Base-by-base conservation (phyloP, 371 early-diverging fungal species). In the Mucor saturninus region DNA sequence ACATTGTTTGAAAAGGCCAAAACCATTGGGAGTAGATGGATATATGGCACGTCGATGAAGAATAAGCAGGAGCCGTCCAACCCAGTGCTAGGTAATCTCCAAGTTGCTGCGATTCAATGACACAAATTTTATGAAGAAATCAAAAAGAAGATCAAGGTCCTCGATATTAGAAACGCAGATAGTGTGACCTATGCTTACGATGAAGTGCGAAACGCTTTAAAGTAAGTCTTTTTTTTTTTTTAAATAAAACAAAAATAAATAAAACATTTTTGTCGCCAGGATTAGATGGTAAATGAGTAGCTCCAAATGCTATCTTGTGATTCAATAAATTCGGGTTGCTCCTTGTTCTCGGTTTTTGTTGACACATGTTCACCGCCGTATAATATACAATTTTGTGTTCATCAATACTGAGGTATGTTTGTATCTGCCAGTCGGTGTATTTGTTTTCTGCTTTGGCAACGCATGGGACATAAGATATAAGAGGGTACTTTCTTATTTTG, bases 341-440 rank as follows among this genome's bases (percentile, higher is more conserved):
- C 30, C 4, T n/a, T 0, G 8, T 46, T 5, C 21, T 46, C 42
- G 5, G 54, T 53, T 28, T 50, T 52, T 14, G 21, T 21, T 21
- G 7, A 26, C 2, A 38, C 21, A 43, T 56, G 37, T 42, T 39
- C 40, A 6, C 64, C 64, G 9, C 64, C 68, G 1, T 26, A 61
- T 38, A 37, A 61, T 32, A 54, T 61, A 50, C 21, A 61, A 43
- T 5, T 46, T 38, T 10, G 37, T 10, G 48, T 59, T 35, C 0
- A 61, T 15, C 2, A 56, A 21, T 10, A 32, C 26, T 11, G 72
- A 67, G 7, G 68, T 54, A 56, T 68, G 68, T 38, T 43, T 11
- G 26, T 64, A 63, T 43, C 71, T 67, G n/a, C 42, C n/a, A n/a
- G 28, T 37, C 14, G 54, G 59, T 29, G 39, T 15, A 0, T 35